A percentile compares a stretch with the other conserved stretches of the same genome.
These are phyloP conservation scores for Flagelloscypha sp. DNA, from an alignment of 768 basidiomycete species.

Conservation along the genomic window DNA sequence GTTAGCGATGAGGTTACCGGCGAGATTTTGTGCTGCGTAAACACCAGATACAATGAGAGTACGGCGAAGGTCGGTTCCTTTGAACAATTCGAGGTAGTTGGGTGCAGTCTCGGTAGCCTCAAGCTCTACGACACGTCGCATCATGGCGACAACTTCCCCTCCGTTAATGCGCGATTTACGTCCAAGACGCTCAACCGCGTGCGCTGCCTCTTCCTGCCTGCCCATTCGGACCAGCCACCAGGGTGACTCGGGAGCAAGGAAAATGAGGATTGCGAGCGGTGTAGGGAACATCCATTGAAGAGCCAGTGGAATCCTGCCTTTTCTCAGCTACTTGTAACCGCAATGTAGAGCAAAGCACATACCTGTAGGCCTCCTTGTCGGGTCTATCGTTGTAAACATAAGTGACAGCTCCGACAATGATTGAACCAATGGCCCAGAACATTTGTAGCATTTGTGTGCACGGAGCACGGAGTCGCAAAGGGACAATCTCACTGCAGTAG, in stretches of 20 bases:
- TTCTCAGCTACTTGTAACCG: too few species aligned
- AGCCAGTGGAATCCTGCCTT: slow-evolving; percentile 13
- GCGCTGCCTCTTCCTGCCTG: slow-evolving; percentile 7
- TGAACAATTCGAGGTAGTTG: slow-evolving; percentile 10
- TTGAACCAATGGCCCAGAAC: slow-evolving; percentile 13
- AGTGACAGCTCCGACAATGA: slow-evolving; percentile 14
- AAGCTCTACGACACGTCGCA: slow-evolving; percentile 13
- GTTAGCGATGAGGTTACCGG: slow-evolving; percentile 14
- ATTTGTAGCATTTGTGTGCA: slow-evolving; percentile 14
- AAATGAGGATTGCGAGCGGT: slow-evolving; percentile 12
- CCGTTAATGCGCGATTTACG: slow-evolving; percentile 9
- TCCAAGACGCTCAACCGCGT: slow-evolving; percentile 9
- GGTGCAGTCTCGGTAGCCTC: slow-evolving; percentile 6
- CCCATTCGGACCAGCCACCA: slow-evolving; percentile 13
- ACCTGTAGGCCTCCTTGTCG: slow-evolving; percentile 6
- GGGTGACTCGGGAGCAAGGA: slow-evolving; percentile 11
- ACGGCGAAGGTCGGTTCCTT: slow-evolving; percentile 11
- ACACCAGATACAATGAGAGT: slow-evolving; percentile 13
- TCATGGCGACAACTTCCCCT: slow-evolving; percentile 10
- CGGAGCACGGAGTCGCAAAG: slow-evolving; percentile 11
- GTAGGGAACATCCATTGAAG: slow-evolving; percentile 13
- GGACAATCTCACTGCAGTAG: slow-evolving; percentile 14
- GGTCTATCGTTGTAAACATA: slow-evolving; percentile 9
- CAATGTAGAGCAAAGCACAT: too few species aligned
- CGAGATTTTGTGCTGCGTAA: slow-evolving; percentile 12